Evolutionary conservation across 2,329 filamentous ascomycete species (phyloP), one percentile per base, ranked within the genome.

Genomic region (Phialocephala subalpina): DNA sequence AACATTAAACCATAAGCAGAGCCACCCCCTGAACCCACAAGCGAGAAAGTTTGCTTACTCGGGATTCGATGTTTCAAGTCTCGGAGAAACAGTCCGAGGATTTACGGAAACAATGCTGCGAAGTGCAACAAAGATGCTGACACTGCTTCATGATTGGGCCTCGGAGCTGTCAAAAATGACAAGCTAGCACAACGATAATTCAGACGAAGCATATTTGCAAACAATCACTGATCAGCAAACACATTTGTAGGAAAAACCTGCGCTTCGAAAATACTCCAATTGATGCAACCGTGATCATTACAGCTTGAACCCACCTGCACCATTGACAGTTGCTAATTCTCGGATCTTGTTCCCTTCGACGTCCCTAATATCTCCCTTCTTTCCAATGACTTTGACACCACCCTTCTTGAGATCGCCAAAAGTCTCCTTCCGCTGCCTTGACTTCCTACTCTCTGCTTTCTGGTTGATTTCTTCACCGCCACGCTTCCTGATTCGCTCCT

Each of bases 371-470:
- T 94, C 90, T 60, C 95, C 95, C 83, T 93, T 94, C 80, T 91
- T 92, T 69, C 94, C 94, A 80, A 97, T 96, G 67, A 98, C 87
- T 84, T 92, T 95, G 73, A 97, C 95, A 67, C 92, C 92, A 60
- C 92, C 94, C 85, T 91, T 92, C 82, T 91, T 93, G 75, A 95
- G 81, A 58, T 83, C 80, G 6, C 78, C 80, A 59, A 85, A 73
- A 25, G 81, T 83, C 66, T 84, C 81, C 68, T 80, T 80, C 70
- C 82, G 85, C 60, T 84, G 81, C 70, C 86, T 82, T 33, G 82
- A 84, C 78, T 89, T 90, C 80, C 86, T 90, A 73, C 82, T 83
- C 73, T 85, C 78, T 36, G 81, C 78, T 73, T 83, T 85, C 70
- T 82, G 80, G 65, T 77, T 77, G n/a, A 77, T 76, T 64, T 79